Conservation (phyloP, 1,284 basidiomycete genomes). For the Cryptococcus sp. region DNA sequence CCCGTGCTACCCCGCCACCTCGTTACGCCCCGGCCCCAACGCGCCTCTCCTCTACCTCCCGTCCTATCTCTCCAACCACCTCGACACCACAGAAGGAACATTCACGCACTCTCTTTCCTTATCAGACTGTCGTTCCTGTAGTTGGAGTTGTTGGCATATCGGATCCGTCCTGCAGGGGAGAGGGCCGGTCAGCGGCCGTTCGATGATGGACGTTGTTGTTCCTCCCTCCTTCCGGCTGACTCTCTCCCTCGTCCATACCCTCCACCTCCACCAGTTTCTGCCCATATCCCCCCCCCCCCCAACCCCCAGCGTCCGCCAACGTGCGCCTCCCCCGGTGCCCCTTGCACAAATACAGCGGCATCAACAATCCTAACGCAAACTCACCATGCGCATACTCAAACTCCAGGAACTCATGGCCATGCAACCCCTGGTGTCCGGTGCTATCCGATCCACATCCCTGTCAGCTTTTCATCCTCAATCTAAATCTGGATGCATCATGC, state of each 20-base stretch:
- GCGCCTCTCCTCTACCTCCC: not conserved
- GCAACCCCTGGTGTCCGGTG: slow-evolving; percentile 91
- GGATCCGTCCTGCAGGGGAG: slow-evolving; percentile 61
- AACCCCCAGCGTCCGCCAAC: not conserved
- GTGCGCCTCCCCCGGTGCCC: too few species aligned
- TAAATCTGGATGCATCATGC: not conserved
- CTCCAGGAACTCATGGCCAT: slow-evolving; percentile 96
- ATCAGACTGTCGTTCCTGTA: slow-evolving; percentile 96
- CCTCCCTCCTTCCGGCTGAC: not conserved
- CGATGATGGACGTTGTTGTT: not conserved
- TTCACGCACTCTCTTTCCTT: slow-evolving; percentile 87
- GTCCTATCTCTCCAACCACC: not conserved
- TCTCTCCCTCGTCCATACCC: not conserved
- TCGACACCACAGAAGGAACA: not conserved
- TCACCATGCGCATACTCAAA: slow-evolving; percentile 90
- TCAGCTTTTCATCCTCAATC: slow-evolving; percentile 10
- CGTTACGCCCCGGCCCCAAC: not conserved
- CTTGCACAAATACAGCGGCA: not conserved
- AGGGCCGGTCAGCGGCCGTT: too few species aligned
- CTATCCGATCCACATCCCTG: slow-evolving; percentile 51
- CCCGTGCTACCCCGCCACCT: not conserved
- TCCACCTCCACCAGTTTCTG: too few species aligned
- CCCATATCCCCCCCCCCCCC: not conserved
- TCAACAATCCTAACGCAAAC: slow-evolving; percentile 13
- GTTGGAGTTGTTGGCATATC: slow-evolving; percentile 99